Conservation (phyloP, 2,329 filamentous ascomycete genomes). For the Fonsecaea pugnacius region DNA sequence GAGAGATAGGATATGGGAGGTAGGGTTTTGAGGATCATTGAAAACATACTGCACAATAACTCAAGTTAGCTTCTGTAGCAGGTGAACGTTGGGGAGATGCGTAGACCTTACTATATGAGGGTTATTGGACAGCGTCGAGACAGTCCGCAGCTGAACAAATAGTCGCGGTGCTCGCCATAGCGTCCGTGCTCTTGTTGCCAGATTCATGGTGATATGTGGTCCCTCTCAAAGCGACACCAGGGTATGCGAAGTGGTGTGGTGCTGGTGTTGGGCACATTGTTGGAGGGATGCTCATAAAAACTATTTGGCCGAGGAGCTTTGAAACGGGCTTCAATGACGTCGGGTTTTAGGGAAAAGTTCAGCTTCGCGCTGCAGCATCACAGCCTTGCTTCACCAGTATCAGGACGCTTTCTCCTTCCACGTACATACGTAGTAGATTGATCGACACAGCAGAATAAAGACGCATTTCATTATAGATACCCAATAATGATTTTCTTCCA, state of each 20-base stretch:
- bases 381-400: neutral
- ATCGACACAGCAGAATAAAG: neutral
- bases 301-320: neutral
- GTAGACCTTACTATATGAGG: slow-evolving; percentile 30
- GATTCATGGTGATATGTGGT: slow-evolving; percentile 15
- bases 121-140: slow-evolving; percentile 32
- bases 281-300: neutral
- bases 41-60: slow-evolving; percentile 35
- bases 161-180: slow-evolving; percentile 19
- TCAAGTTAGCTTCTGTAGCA: neutral
- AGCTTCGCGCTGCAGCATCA: neutral
- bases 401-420: neutral
- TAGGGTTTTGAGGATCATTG: slow-evolving; percentile 46
- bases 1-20: slow-evolving; percentile 57
- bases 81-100: neutral
- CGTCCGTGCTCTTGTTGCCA: slow-evolving; percentile 2
- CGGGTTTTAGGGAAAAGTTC: neutral
- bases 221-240: neutral
- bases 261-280: neutral
- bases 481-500: neutral
- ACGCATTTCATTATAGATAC: neutral
- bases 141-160: slow-evolving; percentile 17
- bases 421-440: neutral
- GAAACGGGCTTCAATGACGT: slow-evolving; percentile 2
- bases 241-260: neutral